A percentile compares a stretch with the other conserved stretches of the same genome.
phyloP scores from a whole-genome alignment of 163 green algal genomes.

The Trebouxia gelatinosa region DNA sequence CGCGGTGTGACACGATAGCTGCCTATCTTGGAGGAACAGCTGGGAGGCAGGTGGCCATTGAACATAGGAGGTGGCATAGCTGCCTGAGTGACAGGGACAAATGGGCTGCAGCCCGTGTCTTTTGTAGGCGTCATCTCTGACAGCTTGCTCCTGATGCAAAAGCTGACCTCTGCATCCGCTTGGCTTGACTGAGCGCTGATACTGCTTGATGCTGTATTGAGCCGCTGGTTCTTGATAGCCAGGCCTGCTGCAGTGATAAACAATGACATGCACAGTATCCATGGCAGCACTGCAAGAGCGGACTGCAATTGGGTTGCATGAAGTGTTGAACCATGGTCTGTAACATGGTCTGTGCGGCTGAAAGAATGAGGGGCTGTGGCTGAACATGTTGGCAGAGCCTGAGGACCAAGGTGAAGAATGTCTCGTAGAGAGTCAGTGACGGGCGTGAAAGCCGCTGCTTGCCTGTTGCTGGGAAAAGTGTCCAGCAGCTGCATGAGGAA shows the following conservation, averaged over 20 bases:
- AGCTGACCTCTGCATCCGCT: constrained; percentile 3
- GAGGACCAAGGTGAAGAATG: background rate
- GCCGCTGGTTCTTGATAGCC: no score
- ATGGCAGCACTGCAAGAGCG: background rate
- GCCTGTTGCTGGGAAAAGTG: background rate
- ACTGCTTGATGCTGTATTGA: no score
- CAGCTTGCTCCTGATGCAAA: background rate
- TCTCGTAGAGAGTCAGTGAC: background rate
- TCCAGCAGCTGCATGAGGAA: background rate
- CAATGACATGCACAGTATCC: background rate
- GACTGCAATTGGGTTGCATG: background rate
- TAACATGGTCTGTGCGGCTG: background rate
- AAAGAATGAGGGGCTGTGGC: background rate
- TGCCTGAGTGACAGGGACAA: constrained; percentile 1
- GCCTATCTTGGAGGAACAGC: constrained; percentile 21
- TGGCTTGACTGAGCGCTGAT: no score
- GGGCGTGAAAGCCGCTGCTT: background rate
- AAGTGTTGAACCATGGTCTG: background rate
- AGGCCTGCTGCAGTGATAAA: background rate
- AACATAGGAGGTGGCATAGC: background rate
- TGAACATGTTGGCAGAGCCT: background rate
- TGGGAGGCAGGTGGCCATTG: background rate
- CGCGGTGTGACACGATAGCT: no score
- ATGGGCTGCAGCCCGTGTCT: constrained; percentile 12
- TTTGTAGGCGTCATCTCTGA: constrained; percentile 4